Evolutionary conservation across 805 yeast genomes (phyloP).

Genomic region (Nakazawaea holstii): DNA sequence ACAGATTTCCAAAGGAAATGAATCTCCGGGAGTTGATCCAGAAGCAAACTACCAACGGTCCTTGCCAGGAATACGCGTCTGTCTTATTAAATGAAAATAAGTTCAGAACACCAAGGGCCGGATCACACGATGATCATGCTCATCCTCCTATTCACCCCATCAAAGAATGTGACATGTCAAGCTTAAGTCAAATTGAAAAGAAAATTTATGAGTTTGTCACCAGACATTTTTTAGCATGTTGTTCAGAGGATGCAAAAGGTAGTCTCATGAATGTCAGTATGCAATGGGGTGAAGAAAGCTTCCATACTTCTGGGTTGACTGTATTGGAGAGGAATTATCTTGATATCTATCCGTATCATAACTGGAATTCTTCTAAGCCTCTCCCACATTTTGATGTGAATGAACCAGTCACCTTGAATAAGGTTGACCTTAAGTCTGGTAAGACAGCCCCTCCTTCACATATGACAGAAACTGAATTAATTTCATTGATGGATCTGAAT

Average conservation of each 20-base stretch:
- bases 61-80: constrained; percentile 74
- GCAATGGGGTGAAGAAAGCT: constrained; percentile 75
- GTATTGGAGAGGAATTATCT: constrained; percentile 74
- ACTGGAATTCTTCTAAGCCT: constrained; percentile 65
- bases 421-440: constrained; percentile 64
- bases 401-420: constrained; percentile 49
- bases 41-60: constrained; percentile 48
- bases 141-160: constrained; percentile 99
- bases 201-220: constrained; percentile 83
- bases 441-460: constrained; percentile 75
- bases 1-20: constrained; percentile 72
- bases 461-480: constrained; percentile 88
- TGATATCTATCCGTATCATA: constrained; percentile 72
- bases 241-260: constrained; percentile 89
- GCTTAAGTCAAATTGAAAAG: constrained; percentile 40
- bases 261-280: constrained; percentile 53
- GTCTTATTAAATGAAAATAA: constrained; percentile 34
- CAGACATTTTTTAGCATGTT: constrained; percentile 84
- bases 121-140: constrained; percentile 86
- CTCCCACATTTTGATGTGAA: constrained; percentile 60
- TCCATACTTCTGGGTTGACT: constrained; percentile 66
- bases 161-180: constrained; percentile 30
- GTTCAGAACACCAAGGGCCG: constrained; percentile 68
- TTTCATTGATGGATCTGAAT: constrained; percentile 91
- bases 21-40: constrained; percentile 57